A percentile compares a stretch with the other conserved stretches of the same genome.
Conservation (phyloP, 2,329 filamentous ascomycete genomes). For the Thielaviopsis euricoi region DNA sequence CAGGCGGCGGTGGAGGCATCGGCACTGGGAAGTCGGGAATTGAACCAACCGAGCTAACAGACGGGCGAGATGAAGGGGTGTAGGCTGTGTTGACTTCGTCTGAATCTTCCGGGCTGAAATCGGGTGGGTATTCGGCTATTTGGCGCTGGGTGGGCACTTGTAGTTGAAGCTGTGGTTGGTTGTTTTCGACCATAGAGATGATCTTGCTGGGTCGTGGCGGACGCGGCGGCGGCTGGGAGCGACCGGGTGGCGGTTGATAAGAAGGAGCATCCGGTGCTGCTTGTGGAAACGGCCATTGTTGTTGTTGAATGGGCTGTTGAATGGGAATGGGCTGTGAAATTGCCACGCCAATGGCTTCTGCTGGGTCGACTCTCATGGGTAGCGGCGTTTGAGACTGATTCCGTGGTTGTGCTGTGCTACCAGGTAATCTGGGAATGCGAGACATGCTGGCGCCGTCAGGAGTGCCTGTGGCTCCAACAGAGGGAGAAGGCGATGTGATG, state of each 20-base stretch:
- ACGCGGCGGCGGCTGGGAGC: conserved; percentile 34
- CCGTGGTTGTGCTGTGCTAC: conserved; percentile 2
- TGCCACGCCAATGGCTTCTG: conserved; percentile 19
- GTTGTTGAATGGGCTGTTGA: conserved; percentile 36
- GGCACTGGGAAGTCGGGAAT: conserved; percentile 39
- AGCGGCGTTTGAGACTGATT: conserved; percentile 1
- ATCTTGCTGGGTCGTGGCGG: conserved; percentile 38
- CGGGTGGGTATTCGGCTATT: conserved; percentile 15
- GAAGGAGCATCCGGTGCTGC: conserved; percentile 21
- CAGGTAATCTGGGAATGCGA: conserved; percentile 9
- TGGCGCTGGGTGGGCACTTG: conserved; percentile 19
- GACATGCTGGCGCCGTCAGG: conserved; percentile 5
- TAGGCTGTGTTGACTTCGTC: conserved; percentile 28
- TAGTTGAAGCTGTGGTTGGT: conserved; percentile 32
- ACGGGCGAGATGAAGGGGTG: conserved; percentile 32
- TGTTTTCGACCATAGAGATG: conserved; percentile 34
- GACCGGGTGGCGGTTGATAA: conserved; percentile 34
- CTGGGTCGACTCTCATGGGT: conserved; percentile 15
- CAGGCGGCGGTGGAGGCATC: conserved; percentile 15
- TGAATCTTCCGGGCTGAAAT: conserved; percentile 21
- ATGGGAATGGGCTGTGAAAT: conserved; percentile 38
- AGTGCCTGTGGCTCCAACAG: conserved; percentile 8
- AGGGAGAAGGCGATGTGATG: conserved; percentile 4
- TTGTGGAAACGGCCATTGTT: conserved; percentile 21
- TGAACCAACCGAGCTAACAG: conserved; percentile 36